phyloP scores from a whole-genome alignment of 352 stramenopile species.

The Pythium periplocum region DNA sequence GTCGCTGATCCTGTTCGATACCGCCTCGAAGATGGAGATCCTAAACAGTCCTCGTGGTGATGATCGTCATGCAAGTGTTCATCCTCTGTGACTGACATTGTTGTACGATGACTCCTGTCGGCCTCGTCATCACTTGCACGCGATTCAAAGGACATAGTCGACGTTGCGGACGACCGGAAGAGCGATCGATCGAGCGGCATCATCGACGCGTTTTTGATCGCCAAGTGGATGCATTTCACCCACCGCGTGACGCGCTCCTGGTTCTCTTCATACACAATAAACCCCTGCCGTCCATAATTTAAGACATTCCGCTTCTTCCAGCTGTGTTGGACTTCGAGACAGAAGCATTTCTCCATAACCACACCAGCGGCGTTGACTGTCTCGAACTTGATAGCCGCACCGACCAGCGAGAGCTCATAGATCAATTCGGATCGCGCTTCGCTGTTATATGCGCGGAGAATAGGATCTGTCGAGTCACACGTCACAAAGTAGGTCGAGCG shows the following conservation, averaged over 20 bases:
- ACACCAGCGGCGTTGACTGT: slow-evolving; percentile 54
- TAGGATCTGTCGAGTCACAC: slow-evolving; percentile 38
- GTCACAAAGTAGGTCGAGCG: slow-evolving; percentile 44
- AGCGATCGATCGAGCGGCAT: slow-evolving; percentile 21
- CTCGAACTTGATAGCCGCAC: slow-evolving; percentile 57
- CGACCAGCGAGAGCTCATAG: slow-evolving; percentile 56
- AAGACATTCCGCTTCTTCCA: slow-evolving; percentile 71
- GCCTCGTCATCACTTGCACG: too few species aligned
- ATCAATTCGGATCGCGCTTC: slow-evolving; percentile 43
- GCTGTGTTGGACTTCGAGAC: slow-evolving; percentile 44
- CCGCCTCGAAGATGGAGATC: too few species aligned
- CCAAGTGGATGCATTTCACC: slow-evolving; percentile 73
- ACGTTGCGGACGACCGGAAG: slow-evolving; percentile 27
- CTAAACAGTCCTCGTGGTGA: too few species aligned
- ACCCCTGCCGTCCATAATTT: slow-evolving; percentile 49
- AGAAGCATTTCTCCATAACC: slow-evolving; percentile 76
- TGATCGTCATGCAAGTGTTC: too few species aligned
- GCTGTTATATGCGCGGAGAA: slow-evolving; percentile 62
- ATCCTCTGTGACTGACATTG: too few species aligned
- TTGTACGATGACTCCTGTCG: too few species aligned
- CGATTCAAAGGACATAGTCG: slow-evolving; percentile 7
- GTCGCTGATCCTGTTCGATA: too few species aligned
- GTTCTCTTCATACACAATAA: slow-evolving; percentile 72
- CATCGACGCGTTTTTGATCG: slow-evolving; percentile 48
- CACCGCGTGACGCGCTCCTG: slow-evolving; percentile 61